These are phyloP conservation scores for Infundibulicybe gibba DNA, from an alignment of 768 basidiomycete species.

Conservation along the genomic window DNA sequence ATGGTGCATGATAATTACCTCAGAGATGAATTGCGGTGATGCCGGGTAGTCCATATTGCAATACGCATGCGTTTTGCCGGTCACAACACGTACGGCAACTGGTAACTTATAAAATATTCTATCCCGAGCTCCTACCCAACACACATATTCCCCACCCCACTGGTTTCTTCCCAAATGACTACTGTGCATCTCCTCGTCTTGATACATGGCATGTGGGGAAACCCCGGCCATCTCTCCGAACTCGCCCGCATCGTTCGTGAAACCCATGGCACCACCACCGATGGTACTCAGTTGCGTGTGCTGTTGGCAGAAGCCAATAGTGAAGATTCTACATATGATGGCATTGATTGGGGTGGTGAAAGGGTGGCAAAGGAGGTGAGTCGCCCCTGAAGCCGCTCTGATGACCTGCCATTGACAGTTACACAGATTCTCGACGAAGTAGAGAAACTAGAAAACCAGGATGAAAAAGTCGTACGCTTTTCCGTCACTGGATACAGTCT, in stretches of 20 bases:
- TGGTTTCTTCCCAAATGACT: slow-evolving; percentile 17
- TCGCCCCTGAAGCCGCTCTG: neutral
- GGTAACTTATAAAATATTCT: too few species aligned
- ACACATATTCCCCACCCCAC: neutral
- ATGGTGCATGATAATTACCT: too few species aligned
- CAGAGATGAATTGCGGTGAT: too few species aligned
- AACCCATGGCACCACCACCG: slow-evolving; percentile 25
- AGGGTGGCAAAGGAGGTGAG: slow-evolving; percentile 73
- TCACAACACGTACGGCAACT: too few species aligned
- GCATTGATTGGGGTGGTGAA: slow-evolving; percentile 79
- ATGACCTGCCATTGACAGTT: neutral
- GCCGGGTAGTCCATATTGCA: too few species aligned
- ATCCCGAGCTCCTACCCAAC: too few species aligned
- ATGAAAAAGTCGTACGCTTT: slow-evolving; percentile 58
- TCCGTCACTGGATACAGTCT: slow-evolving; percentile 74
- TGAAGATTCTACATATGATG: slow-evolving; percentile 71
- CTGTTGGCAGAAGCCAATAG: slow-evolving; percentile 60
- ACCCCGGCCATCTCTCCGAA: slow-evolving; percentile 60
- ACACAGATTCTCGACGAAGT: slow-evolving; percentile 56
- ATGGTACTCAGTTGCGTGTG: slow-evolving; percentile 47
- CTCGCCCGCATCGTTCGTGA: slow-evolving; percentile 48
- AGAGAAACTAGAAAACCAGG: slow-evolving; percentile 43
- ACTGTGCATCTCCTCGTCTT: slow-evolving; percentile 45
- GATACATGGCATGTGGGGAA: slow-evolving; percentile 81
- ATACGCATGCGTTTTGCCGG: too few species aligned